These are phyloP conservation scores for Puccinia novopanici DNA, from an alignment of 1,284 basidiomycete species.

Conservation along the genomic window DNA sequence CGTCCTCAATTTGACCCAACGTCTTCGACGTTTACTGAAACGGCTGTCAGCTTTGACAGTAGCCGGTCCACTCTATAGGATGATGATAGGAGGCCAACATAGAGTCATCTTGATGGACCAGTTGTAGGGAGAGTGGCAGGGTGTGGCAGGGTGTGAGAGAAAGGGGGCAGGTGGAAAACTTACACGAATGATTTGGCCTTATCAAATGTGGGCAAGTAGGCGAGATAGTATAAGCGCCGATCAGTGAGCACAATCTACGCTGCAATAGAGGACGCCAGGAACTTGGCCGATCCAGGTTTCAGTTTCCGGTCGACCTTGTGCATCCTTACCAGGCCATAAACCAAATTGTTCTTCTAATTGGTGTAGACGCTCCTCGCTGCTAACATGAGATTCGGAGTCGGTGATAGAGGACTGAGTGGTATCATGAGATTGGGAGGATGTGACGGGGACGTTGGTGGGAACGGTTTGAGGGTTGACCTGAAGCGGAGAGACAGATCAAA, in stretches of 20 bases:
- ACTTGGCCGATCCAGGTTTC: constrained; percentile 54
- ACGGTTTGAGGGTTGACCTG: too few species aligned
- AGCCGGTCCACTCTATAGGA: constrained; percentile 45
- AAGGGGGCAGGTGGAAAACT: too few species aligned
- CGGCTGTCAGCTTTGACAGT: constrained; percentile 18
- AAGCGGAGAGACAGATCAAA: too few species aligned
- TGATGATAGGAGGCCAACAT: not conserved
- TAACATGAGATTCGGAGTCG: too few species aligned
- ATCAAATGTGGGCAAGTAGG: constrained; percentile 53
- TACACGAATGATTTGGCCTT: constrained; percentile 35
- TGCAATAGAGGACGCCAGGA: constrained; percentile 54
- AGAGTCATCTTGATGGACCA: too few species aligned
- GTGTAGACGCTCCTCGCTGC: too few species aligned
- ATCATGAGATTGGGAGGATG: too few species aligned
- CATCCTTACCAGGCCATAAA: too few species aligned
- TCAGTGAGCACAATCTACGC: too few species aligned
- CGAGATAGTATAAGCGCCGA: constrained; percentile 56
- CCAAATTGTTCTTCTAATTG: too few species aligned
- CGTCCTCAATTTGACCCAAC: constrained; percentile 47
- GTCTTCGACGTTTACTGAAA: constrained; percentile 36
- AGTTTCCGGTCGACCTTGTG: constrained; percentile 50
- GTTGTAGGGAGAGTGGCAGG: not conserved
- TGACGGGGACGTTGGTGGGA: too few species aligned
- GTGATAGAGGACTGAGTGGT: too few species aligned
- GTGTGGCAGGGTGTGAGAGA: not conserved